Evolutionary conservation across 2,329 filamentous ascomycete species (phyloP), one percentile per base, ranked within the genome.

Genomic region (Nothophoma quercina): DNA sequence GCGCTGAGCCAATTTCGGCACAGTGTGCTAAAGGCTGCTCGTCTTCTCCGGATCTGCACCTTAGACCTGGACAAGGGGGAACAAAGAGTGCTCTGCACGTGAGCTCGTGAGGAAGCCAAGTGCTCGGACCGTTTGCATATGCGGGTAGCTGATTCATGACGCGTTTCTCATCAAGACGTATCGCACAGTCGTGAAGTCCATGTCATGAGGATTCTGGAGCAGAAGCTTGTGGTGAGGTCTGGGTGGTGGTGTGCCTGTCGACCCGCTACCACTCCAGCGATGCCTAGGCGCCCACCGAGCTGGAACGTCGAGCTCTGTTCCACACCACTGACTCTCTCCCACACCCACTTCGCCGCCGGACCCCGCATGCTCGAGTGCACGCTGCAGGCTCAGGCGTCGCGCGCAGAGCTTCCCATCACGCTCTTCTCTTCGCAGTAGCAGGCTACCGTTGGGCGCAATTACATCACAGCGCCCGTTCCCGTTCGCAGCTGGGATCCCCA

Each of bases 401-500:
- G 18, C 50, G 50, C 43, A 47, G 50, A 43, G 38, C 43, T 48
- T 33, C 18, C 44, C 39, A 13, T 39, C 18, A 21, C 43, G 38
- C 25, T 13, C 22, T 21, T 34, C 19, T n/a, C 26, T 39, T 35
- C 16, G 43, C 50, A 34, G 50, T 53, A 53, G 50, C 50, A 43
- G 50, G 50, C 50, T 53, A 48, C n/a, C 50, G 34, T 32, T 13
- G 38, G 38, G 39, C 38, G 15, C 44, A 53, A 39, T 48, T 44
- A 29, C 43, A 42, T 38, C 43, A 39, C 43, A 21, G n/a, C 32
- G 56, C 58, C 56, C 44, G 56, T 60, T 33, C 36, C 44, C 50
- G 10, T 55, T 55, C 42, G 56, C 51, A 49, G 62, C 67, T 63
- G 56, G 65, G 69, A 69, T 69, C 65, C 66, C 65, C 63, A 57